These are phyloP conservation scores for Begonia peltatifolia DNA, from an alignment of 306 rosid species.

Conservation along the genomic window DNA sequence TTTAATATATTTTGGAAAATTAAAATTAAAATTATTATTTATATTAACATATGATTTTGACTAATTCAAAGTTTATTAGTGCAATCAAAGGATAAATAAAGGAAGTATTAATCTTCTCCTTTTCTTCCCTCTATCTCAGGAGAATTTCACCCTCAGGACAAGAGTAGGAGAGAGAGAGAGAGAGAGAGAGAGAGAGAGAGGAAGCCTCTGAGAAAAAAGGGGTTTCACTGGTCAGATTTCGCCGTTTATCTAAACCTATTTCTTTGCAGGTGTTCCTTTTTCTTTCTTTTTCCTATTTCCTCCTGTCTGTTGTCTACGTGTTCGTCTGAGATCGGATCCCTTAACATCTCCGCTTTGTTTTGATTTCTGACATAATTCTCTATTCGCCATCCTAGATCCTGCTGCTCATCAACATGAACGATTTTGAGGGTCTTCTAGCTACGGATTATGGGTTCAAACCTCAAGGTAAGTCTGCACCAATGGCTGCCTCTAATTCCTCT, in stretches of 20 bases:
- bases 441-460: constrained; percentile 70
- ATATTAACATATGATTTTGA: too few species aligned
- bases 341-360: neutral
- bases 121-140: neutral
- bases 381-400: neutral
- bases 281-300: neutral
- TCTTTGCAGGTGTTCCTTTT: neutral
- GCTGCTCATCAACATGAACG: constrained; percentile 40
- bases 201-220: neutral
- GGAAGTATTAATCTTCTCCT: neutral
- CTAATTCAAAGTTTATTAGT: too few species aligned
- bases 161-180: neutral
- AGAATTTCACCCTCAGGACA: neutral
- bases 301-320: neutral
- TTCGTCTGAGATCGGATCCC: neutral
- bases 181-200: neutral
- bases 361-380: neutral
- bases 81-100: too few species aligned
- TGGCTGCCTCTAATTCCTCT: constrained; percentile 34
- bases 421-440: constrained; percentile 73
- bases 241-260: neutral
- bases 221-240: neutral
- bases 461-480: constrained; percentile 73
- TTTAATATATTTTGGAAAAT: too few species aligned
- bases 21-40: too few species aligned